Percentiles rank a stretch among this genome's conserved stretches.
Conservation (phyloP, 192 early-diverging fungal species). For the Rhizophagus clarus region DNA sequence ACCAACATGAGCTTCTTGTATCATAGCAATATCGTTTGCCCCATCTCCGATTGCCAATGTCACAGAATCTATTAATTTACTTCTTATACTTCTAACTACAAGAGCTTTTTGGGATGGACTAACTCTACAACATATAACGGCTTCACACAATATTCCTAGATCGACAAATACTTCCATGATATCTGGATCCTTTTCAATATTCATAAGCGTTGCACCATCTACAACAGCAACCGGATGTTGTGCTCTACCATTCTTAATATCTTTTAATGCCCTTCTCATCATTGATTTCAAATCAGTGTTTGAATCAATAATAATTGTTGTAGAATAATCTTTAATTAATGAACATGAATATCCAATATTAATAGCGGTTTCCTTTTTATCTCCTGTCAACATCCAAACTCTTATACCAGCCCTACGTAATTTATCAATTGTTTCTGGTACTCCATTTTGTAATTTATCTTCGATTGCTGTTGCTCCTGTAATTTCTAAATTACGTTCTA, state of each 20-base stretch:
- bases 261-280: constrained; percentile 40
- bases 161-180: constrained; percentile 68
- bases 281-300: constrained; percentile 40
- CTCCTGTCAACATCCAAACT: constrained; percentile 92
- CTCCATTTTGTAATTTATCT: constrained; percentile 84
- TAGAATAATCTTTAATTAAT: constrained; percentile 58
- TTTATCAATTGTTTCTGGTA: constrained; percentile 81
- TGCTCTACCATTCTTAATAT: constrained; percentile 41
- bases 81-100: constrained; percentile 73
- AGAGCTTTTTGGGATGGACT: constrained; percentile 89
- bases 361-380: constrained; percentile 90
- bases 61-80: constrained; percentile 47
- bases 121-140: constrained; percentile 90
- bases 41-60: constrained; percentile 91
- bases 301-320: constrained; percentile 47
- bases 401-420: constrained; percentile 77
- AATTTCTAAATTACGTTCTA: constrained; percentile 74
- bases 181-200: constrained; percentile 51
- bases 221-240: constrained; percentile 50
- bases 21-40: constrained; percentile 96
- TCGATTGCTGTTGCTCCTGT: constrained; percentile 90
- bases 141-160: constrained; percentile 72
- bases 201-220: constrained; percentile 44
- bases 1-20: constrained; percentile 90
- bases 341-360: constrained; percentile 86